phyloP scores from a whole-genome alignment of 139 green algal species.

The Micractinium conductrix region DNA sequence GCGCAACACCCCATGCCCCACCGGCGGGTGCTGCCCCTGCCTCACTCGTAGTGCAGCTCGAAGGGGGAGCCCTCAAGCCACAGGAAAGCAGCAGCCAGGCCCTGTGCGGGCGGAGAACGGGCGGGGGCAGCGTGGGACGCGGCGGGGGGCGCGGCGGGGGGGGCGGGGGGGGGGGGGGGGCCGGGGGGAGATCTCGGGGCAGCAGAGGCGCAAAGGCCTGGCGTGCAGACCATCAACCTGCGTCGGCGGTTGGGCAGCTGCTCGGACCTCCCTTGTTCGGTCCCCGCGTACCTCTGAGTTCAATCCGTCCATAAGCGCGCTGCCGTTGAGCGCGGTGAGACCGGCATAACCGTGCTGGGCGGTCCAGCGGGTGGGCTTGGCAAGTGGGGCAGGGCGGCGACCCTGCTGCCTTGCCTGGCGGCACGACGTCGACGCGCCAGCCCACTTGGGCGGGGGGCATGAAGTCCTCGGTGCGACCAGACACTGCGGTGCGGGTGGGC shows the following conservation, averaged over 20 bases:
- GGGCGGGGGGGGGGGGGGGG: too few relatives aligned
- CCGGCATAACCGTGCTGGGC: background rate
- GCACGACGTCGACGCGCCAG: background rate
- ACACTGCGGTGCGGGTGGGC: too few relatives aligned
- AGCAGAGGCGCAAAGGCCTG: too few relatives aligned
- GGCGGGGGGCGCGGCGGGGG: too few relatives aligned
- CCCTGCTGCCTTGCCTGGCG: background rate
- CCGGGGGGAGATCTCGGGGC: too few relatives aligned
- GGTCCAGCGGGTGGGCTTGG: background rate
- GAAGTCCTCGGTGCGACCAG: background rate
- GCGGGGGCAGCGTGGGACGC: too few relatives aligned
- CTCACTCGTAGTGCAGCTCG: background rate
- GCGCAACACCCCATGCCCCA: background rate
- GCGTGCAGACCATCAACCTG: too few relatives aligned
- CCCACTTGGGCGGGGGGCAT: background rate
- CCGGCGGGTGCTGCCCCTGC: background rate
- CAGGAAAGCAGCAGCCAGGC: background rate
- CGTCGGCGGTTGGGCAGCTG: too few relatives aligned
- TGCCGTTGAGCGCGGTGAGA: background rate
- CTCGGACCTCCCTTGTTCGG: too few relatives aligned
- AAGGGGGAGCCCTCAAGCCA: background rate
- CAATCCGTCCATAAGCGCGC: background rate
- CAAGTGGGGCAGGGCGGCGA: background rate
- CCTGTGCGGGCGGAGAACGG: background rate
- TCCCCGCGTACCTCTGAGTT: background rate